phyloP scores from a whole-genome alignment of 2,329 filamentous ascomycete species.

The Cryphonectria radicalis region DNA sequence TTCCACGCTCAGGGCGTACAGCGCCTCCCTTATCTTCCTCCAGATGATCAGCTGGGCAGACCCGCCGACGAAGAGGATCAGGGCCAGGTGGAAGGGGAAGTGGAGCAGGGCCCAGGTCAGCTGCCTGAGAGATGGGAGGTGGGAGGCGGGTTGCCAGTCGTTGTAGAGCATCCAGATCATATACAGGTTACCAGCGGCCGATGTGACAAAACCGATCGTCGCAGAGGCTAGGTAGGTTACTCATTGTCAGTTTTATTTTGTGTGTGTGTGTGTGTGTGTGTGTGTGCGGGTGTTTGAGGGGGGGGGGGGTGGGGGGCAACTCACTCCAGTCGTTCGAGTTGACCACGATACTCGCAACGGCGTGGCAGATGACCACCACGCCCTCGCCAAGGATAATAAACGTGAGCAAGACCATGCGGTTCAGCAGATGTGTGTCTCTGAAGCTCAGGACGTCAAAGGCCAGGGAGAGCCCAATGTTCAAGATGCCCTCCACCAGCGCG shows the following conservation, averaged over 20 bases:
- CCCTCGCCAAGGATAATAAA: slow-evolving; percentile 69
- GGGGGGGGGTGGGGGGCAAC: not conserved
- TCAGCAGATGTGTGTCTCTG: slow-evolving; percentile 64
- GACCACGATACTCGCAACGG: slow-evolving; percentile 55
- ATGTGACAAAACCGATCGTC: slow-evolving; percentile 47
- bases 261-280: not conserved
- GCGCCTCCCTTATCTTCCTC: slow-evolving; percentile 40
- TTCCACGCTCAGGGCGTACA: not conserved
- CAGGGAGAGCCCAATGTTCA: slow-evolving; percentile 58
- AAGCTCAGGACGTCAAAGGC: slow-evolving; percentile 62
- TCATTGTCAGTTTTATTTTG: slow-evolving; percentile 25
- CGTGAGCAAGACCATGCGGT: slow-evolving; percentile 66
- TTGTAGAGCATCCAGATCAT: slow-evolving; percentile 54
- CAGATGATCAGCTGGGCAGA: slow-evolving; percentile 59
- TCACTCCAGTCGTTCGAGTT: slow-evolving; percentile 46
- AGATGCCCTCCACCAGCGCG: slow-evolving; percentile 55
- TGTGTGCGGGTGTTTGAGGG: no score
- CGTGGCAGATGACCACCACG: slow-evolving; percentile 59
- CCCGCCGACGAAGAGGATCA: slow-evolving; percentile 67
- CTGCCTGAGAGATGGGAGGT: slow-evolving; percentile 60
- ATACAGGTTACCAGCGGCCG: slow-evolving; percentile 45
- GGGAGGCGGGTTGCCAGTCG: slow-evolving; percentile 67
- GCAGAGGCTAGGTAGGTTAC: slow-evolving; percentile 36
- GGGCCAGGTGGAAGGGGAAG: slow-evolving; percentile 64
- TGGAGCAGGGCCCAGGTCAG: slow-evolving; percentile 54